A percentile compares a stretch with the other conserved stretches of the same genome.
Evolutionary conservation across 148 eudicot species (phyloP).

Genomic region (Rhododendron ovatum): DNA sequence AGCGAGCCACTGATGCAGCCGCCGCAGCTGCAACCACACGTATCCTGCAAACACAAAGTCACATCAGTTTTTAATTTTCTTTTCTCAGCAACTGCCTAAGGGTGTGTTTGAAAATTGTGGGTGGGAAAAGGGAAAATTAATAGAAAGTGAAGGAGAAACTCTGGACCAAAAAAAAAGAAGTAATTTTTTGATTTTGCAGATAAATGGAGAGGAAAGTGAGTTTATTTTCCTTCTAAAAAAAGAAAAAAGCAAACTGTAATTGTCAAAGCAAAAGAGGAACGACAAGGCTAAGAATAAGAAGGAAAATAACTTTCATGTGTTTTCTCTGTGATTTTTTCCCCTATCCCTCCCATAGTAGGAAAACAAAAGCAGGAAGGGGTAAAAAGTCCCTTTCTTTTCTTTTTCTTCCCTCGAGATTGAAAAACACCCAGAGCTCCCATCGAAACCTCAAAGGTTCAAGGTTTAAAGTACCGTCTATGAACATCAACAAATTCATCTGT

Average conservation of each 20-base stretch:
- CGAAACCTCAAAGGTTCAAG: neutral
- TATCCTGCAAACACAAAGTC: slow-evolving; percentile 56
- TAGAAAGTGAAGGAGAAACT: neutral
- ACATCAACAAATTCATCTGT: slow-evolving; percentile 97
- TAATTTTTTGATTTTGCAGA: neutral
- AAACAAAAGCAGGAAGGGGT: neutral
- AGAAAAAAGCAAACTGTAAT: neutral
- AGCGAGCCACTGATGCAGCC: slow-evolving; percentile 82
- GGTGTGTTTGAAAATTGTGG: neutral
- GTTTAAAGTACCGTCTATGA: slow-evolving; percentile 58
- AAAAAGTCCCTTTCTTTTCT: neutral
- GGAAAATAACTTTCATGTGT: neutral
- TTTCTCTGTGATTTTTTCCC: neutral
- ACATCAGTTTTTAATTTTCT: neutral
- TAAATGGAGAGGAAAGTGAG: neutral
- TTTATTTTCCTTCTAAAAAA: neutral
- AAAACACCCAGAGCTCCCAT: neutral
- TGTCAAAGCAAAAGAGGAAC: neutral
- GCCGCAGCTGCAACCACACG: slow-evolving; percentile 99
- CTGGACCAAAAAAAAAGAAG: neutral
- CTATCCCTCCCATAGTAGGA: neutral
- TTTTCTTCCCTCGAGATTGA: neutral
- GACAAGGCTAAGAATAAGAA: neutral
- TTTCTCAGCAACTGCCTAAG: neutral
- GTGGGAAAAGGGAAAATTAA: neutral